Conservation (phyloP, 208 protist species). For the Wallacemonas sp. region DNA sequence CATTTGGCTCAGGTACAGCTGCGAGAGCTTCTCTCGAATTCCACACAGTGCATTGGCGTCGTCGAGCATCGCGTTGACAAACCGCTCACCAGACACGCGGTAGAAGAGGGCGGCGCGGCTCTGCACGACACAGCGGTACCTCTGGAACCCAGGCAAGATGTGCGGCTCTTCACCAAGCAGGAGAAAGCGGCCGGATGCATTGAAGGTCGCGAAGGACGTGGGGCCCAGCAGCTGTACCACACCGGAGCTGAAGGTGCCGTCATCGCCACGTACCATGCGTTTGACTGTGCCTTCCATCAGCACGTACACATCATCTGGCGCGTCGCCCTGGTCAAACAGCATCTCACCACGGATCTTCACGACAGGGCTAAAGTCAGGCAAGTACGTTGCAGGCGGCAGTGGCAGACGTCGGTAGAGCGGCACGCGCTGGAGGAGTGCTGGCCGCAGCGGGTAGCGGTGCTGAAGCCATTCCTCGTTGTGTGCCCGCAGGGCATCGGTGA, state of each 20-base stretch:
- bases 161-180: constrained; percentile 87
- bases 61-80: constrained; percentile 83
- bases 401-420: constrained; percentile 78
- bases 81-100: constrained; percentile 60
- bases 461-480: constrained; percentile 51
- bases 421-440: constrained; percentile 49
- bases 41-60: constrained; percentile 62
- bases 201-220: constrained; percentile 58
- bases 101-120: constrained; percentile 76
- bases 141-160: constrained; percentile 66
- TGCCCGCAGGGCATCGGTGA: constrained; percentile 40
- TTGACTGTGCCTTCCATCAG: constrained; percentile 74
- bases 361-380: constrained; percentile 64
- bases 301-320: constrained; percentile 74
- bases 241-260: constrained; percentile 41
- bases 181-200: constrained; percentile 61
- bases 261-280: constrained; percentile 38
- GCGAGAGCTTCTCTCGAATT: constrained; percentile 62
- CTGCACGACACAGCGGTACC: constrained; percentile 72
- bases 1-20: constrained; percentile 59
- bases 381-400: constrained; percentile 37
- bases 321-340: constrained; percentile 77
- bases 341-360: constrained; percentile 65
- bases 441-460: constrained; percentile 34
- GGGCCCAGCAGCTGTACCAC: constrained; percentile 52